These are phyloP conservation scores for Wallacemonas rigidus DNA, from an alignment of 208 protist species.

Conservation along the genomic window DNA sequence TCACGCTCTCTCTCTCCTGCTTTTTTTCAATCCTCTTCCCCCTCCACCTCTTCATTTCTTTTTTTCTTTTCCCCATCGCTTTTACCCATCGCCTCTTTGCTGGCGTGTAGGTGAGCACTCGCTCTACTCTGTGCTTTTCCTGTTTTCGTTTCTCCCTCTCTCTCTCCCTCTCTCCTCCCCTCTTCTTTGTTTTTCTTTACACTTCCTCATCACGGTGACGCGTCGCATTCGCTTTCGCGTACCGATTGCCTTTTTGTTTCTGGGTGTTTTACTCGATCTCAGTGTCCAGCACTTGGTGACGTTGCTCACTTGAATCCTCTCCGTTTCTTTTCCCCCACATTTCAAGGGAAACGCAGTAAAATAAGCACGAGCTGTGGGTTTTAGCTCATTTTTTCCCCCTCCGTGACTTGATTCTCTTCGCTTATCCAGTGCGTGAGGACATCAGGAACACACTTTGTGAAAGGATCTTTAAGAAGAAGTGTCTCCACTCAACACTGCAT, in stretches of 20 bases:
- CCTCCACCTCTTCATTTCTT: conserved; percentile 5
- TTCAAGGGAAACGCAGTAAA: conserved; percentile 3
- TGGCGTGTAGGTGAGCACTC: conserved; percentile 15
- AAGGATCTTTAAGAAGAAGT: no score
- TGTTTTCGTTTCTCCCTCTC: conserved; percentile 3
- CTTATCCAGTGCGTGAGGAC: no score
- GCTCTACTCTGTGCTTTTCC: background rate
- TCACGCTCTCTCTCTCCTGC: background rate
- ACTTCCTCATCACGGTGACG: background rate
- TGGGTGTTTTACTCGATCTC: conserved; percentile 1
- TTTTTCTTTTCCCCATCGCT: conserved; percentile 9
- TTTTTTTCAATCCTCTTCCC: conserved; percentile 1
- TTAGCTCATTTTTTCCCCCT: no score
- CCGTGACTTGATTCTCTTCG: no score
- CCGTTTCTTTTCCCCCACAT: background rate
- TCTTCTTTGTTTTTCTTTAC: background rate
- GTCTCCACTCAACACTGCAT: no score
- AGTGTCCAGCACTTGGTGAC: background rate
- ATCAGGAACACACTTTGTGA: no score
- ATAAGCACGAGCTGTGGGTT: background rate
- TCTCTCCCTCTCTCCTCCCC: background rate
- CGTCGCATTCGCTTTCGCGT: background rate
- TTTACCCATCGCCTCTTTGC: background rate
- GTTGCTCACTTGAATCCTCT: background rate
- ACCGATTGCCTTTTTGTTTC: conserved; percentile 1